Conservation (phyloP, 495 filamentous ascomycete species). For the Thermothielavioides terrestris region DNA sequence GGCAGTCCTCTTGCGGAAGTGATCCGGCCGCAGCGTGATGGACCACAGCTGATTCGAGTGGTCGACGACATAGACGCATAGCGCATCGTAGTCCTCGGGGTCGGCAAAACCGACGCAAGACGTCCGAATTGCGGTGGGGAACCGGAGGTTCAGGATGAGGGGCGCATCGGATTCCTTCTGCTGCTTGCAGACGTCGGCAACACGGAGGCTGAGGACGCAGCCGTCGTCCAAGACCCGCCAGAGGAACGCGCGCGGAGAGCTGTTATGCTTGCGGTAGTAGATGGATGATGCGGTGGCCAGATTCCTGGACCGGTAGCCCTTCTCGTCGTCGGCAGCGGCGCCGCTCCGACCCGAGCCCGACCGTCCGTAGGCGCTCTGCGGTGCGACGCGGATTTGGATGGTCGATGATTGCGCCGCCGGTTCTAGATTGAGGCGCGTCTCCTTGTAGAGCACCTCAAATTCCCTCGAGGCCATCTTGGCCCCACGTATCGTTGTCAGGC, state of each 20-base stretch:
- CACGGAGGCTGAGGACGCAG: conserved; percentile 72
- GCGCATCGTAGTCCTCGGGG: conserved; percentile 62
- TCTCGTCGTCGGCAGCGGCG: conserved; percentile 55
- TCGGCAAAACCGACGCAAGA: conserved; percentile 76
- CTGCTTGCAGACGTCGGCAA: conserved; percentile 69
- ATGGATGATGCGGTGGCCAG: conserved; percentile 74
- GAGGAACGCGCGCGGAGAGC: conserved; percentile 73
- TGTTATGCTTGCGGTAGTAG: conserved; percentile 67
- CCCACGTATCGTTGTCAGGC: conserved; percentile 23
- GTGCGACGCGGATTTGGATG: conserved; percentile 65
- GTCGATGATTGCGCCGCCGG: conserved; percentile 58
- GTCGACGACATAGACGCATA: conserved; percentile 76
- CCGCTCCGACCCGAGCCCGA: conserved; percentile 23
- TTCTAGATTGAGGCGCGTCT: conserved; percentile 76
- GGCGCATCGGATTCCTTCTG: conserved; percentile 56
- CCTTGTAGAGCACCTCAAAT: conserved; percentile 60
- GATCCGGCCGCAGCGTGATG: conserved; percentile 68
- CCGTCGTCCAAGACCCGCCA: conserved; percentile 82
- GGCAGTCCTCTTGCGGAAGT: conserved; percentile 58
- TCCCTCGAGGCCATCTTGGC: conserved; percentile 37
- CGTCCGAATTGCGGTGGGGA: conserved; percentile 60
- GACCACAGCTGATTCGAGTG: conserved; percentile 69
- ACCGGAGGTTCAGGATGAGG: conserved; percentile 67
- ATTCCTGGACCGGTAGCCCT: conserved; percentile 57
- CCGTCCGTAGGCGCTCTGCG: conserved; percentile 31